Base-by-base conservation (phyloP, 2,329 filamentous ascomycete genomes). In the Blumeriella jaapii region DNA sequence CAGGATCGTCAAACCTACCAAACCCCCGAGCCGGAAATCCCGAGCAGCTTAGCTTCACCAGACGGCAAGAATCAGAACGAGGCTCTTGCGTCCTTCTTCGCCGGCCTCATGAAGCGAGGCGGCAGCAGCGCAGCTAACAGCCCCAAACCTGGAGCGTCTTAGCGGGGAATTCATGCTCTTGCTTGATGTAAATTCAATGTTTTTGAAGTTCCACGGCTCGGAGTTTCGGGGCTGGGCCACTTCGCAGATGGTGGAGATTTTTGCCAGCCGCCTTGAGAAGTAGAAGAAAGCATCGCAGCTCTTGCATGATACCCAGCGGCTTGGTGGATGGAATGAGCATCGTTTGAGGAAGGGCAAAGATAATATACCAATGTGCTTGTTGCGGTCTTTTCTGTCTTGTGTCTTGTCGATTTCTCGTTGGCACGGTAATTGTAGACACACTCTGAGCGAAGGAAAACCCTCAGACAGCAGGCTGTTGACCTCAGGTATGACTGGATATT, bases 11-110 rank as follows among this genome's bases (percentile, higher is more conserved):
- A 57, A 44, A 50, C 42, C 13, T 53, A 53, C 25, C 47, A 50
- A 36, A 52, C 43, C 10, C 53, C 54, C n/a, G 55, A 51, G 27
- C 49, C 52, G 29, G 51, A 50, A 38, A 46, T 51, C 6, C 50
- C 53, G 26, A 50, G 46, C 31, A 16, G 39, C 26, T 38, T 42
- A 29, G 30, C 47, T 19, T 48, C 57, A 14, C 39, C 53, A 3
- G 50, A 61, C 29, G 62, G 61, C 12, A 70, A 71, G 53, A 60
- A 61, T n/a, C 68, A 75, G 42, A 69, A 73, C 31, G 70, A 76
- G 54, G 66, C 67, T 19, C 55, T 78, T 39, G 69, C 69, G 31
- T 68, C 64, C 38, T 77, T 77, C 55, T 77, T 78, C 49, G 67
- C 65, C 9, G 66, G 65, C 8, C 57, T 77, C 29, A 67, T 74